phyloP scores from a whole-genome alignment of 306 rosid species.

The Heteromeles arbutifolia region DNA sequence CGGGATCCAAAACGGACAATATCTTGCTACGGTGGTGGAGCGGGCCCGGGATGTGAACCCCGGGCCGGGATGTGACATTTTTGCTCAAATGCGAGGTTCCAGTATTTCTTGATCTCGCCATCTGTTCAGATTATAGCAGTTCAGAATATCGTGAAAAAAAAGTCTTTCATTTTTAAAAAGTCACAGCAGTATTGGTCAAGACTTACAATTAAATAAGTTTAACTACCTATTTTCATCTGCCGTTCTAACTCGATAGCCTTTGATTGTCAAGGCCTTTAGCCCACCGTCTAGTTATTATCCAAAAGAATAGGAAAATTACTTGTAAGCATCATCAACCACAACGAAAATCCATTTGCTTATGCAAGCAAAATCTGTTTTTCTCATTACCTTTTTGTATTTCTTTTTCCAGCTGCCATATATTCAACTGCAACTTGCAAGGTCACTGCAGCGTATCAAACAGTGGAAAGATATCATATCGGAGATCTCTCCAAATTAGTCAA shows the following conservation, averaged over 20 bases:
- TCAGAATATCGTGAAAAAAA: too few relatives aligned
- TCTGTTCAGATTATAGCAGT: not conserved
- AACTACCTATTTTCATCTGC: not conserved
- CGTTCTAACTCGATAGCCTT: not conserved
- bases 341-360: not conserved
- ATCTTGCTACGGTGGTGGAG: too few relatives aligned
- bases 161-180: too few relatives aligned
- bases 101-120: not conserved
- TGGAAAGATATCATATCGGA: not conserved
- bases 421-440: not conserved
- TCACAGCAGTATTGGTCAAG: too few relatives aligned
- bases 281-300: not conserved
- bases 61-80: too few relatives aligned
- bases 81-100: not conserved
- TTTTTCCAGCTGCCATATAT: not conserved
- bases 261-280: not conserved
- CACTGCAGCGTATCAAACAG: not conserved
- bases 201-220: too few relatives aligned
- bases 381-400: not conserved
- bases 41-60: too few relatives aligned
- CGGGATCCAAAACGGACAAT: too few relatives aligned
- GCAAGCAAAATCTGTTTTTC: not conserved
- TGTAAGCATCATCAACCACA: not conserved
- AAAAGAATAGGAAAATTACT: not conserved
- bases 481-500: not conserved